phyloP scores from a whole-genome alignment of 768 basidiomycete species.

The Leccinum barrowsii region DNA sequence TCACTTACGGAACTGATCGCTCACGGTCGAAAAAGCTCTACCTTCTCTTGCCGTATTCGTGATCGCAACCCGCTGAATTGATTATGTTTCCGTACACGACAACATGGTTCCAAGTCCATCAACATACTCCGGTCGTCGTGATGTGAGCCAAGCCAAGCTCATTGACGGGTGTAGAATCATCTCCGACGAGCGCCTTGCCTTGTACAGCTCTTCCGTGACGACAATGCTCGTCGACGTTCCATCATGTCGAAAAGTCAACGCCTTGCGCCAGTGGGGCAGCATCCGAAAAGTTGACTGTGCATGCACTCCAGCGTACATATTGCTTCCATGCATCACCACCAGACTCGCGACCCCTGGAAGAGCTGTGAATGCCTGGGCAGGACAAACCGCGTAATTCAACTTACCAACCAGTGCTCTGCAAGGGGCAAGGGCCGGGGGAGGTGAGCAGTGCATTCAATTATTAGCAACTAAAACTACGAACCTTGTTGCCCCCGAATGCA shows the following conservation, averaged over 20 bases:
- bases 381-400: constrained; percentile 22
- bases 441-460: constrained; percentile 13
- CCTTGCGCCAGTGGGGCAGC: constrained; percentile 90
- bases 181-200: constrained; percentile 5
- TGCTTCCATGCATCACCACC: constrained; percentile 99
- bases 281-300: constrained; percentile 91
- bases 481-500: constrained; percentile 94
- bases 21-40: constrained; percentile 17
- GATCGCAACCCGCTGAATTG: constrained; percentile 12
- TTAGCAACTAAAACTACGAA: constrained; percentile 26
- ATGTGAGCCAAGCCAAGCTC: constrained; percentile 24
- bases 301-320: constrained; percentile 88
- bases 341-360: constrained; percentile 83
- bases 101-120: constrained; percentile 5
- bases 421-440: constrained; percentile 10
- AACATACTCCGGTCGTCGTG: constrained; percentile 18
- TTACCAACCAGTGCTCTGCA: constrained; percentile 80
- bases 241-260: constrained; percentile 67
- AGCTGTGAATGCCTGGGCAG: constrained; percentile 20
- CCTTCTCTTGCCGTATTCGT: constrained; percentile 22
- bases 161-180: constrained; percentile 13
- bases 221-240: constrained; percentile 9
- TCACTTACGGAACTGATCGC: constrained; percentile 34
- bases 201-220: constrained; percentile 5
- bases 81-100: constrained; percentile 11